Evolutionary conservation across 73 alveolate species (phyloP), one percentile per base, ranked within the genome.

Genomic region (Paramecium tetraurelia): DNA sequence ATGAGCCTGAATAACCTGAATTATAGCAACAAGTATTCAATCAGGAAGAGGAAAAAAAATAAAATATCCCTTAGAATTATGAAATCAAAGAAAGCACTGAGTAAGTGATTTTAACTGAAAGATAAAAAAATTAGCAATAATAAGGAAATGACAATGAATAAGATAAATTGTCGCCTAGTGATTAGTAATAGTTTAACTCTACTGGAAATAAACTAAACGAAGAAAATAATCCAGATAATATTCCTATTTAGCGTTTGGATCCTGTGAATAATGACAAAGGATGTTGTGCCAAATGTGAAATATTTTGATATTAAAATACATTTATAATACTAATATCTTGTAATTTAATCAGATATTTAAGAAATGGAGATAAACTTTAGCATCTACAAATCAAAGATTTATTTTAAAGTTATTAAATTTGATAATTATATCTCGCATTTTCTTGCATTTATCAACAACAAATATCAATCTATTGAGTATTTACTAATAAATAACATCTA

Each of bases 291-390:
- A 68, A 31, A 22, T 68, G 84, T 68, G 40, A 27, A 68, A 68
- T 68, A 68, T 68, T 68, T 68, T 68, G 84, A 68, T 31, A 68
- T 68, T 27, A 68, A 68, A 68, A 31, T 68, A 68, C 41, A 68
- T 68, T 31, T 31, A 68, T 53, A 18, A 53, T 53, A 53, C 69
- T 53, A 4, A 18, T 53, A 53, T 53, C 22, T 18, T 53, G 5
- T 1, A 31, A 68, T 68, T 22, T 31, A 22, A 68, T 68, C 16
- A 48, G 16, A 5, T 48, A 12, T 12, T 48, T 12, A 48, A 48
- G 8, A 12, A 48, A 48, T 48, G 8, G 59, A 14, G 7, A 48
- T 22, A 48, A 3, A 48, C 5, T 3, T 3, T 2, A 14, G 12
- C 12, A 48, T 6, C 16, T 5, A 10, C 11, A 0, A 8, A 10